Evolutionary conservation across 805 yeast species (phyloP).

Genomic region (Schwanniomyces sp.): DNA sequence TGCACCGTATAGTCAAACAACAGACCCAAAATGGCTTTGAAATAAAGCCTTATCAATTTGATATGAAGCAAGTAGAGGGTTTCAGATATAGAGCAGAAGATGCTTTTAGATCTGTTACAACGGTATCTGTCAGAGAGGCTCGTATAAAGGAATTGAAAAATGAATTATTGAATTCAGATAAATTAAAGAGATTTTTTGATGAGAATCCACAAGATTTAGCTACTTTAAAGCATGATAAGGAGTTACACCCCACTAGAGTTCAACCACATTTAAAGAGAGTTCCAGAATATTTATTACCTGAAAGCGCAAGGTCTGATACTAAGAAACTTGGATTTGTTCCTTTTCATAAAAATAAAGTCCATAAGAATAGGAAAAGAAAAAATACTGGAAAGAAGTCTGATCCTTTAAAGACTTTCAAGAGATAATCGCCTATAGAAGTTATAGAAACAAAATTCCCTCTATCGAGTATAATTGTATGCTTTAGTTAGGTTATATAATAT

Average conservation of each 20-base stretch:
- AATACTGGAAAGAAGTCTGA: constrained; percentile 47
- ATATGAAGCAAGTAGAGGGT: constrained; percentile 88
- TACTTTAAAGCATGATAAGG: constrained; percentile 88
- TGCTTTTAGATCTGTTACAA: constrained; percentile 93
- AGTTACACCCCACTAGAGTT: constrained; percentile 75
- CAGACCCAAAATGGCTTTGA: constrained; percentile 75
- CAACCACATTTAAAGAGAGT: constrained; percentile 88
- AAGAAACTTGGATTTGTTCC: constrained; percentile 71
- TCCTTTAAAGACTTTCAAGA: constrained; percentile 57
- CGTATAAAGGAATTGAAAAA: constrained; percentile 83
- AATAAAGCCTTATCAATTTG: constrained; percentile 85
- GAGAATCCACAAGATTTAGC: constrained; percentile 95
- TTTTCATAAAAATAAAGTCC: constrained; percentile 54
- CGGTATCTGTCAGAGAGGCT: constrained; percentile 88
- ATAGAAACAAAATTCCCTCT: neutral
- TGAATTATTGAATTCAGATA: constrained; percentile 85
- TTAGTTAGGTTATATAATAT: neutral
- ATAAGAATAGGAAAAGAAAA: constrained; percentile 41
- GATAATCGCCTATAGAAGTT: neutral
- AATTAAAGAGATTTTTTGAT: constrained; percentile 90
- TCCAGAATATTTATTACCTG: constrained; percentile 89
- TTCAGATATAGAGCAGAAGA: constrained; percentile 97
- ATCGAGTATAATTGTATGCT: neutral
- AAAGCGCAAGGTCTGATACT: constrained; percentile 58
- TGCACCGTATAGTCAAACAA: constrained; percentile 71